A percentile compares a stretch with the other conserved stretches of the same genome.
Evolutionary conservation across 2,329 filamentous ascomycete genomes (phyloP).

Genomic region (Ophiostoma ulmi): DNA sequence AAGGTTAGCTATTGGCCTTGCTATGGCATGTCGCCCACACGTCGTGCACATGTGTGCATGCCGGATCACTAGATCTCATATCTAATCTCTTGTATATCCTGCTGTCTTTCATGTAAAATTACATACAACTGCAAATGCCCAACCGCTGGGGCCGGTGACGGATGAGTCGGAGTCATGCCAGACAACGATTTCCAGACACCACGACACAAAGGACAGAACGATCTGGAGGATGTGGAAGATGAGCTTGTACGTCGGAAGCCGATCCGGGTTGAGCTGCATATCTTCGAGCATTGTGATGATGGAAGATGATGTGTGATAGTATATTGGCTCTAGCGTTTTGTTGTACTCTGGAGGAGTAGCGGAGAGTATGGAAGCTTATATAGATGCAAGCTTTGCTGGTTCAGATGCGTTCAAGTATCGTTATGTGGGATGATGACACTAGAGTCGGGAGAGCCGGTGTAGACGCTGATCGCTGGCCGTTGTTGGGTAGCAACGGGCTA

Average conservation of each 20-base stretch:
- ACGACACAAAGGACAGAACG: constrained; percentile 50
- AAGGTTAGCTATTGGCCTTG: constrained; percentile 9
- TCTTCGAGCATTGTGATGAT: constrained; percentile 39
- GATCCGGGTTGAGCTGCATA: constrained; percentile 50
- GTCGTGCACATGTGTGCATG: too few relatives aligned
- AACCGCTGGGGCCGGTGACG: constrained; percentile 55
- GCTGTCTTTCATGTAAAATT: neutral
- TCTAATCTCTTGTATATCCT: too few relatives aligned
- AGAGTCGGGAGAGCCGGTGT: neutral
- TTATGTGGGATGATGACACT: neutral
- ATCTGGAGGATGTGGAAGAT: constrained; percentile 53
- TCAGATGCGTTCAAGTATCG: neutral
- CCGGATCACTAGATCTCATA: too few relatives aligned
- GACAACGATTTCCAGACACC: constrained; percentile 56
- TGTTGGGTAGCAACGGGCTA: neutral
- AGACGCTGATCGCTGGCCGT: neutral
- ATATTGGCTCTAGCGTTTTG: neutral
- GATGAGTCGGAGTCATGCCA: constrained; percentile 46
- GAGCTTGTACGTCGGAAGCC: constrained; percentile 53
- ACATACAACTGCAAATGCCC: constrained; percentile 60
- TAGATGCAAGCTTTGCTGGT: neutral
- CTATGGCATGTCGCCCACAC: neutral
- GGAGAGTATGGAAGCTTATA: neutral
- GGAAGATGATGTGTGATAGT: neutral
- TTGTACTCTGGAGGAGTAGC: neutral